Evolutionary conservation across 495 filamentous ascomycete genomes (phyloP).

Genomic region (Talaromyces liani): DNA sequence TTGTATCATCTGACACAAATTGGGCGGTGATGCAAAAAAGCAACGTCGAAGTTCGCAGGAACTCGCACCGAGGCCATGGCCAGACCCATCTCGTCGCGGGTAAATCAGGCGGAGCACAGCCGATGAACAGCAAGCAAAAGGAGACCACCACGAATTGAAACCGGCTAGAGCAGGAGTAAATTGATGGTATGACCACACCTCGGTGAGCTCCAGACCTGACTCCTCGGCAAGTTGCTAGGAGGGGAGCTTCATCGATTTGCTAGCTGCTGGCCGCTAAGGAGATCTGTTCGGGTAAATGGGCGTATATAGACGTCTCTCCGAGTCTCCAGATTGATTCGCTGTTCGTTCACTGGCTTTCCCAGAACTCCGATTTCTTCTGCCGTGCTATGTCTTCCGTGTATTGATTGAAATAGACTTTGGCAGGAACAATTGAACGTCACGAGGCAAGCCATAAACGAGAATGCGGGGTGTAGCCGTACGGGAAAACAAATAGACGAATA

Average conservation of each 20-base stretch:
- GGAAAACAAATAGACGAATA: neutral
- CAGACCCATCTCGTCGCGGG: neutral
- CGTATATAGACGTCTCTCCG: neutral
- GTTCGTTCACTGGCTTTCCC: neutral
- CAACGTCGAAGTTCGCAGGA: slow-evolving; percentile 10
- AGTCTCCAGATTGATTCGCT: neutral
- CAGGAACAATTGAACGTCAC: neutral
- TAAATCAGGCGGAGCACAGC: neutral
- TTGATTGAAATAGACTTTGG: neutral
- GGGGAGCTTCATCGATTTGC: neutral
- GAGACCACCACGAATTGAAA: slow-evolving; percentile 6
- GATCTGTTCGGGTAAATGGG: neutral
- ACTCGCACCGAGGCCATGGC: neutral
- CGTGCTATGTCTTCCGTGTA: neutral
- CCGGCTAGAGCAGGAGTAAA: slow-evolving; percentile 6
- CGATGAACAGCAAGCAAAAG: neutral
- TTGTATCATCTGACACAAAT: neutral
- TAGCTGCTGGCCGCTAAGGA: neutral
- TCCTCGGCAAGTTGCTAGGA: neutral
- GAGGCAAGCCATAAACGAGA: neutral
- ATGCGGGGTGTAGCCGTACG: neutral
- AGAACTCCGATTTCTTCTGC: neutral
- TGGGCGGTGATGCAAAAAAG: slow-evolving; percentile 9
- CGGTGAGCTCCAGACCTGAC: slow-evolving; percentile 1
- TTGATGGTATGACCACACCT: neutral